A percentile compares a stretch with the other conserved stretches of the same genome.
These are phyloP conservation scores for Cyclotella choctawhatcheeana DNA, from an alignment of 108 stramenopile genomes.

Conservation along the genomic window DNA sequence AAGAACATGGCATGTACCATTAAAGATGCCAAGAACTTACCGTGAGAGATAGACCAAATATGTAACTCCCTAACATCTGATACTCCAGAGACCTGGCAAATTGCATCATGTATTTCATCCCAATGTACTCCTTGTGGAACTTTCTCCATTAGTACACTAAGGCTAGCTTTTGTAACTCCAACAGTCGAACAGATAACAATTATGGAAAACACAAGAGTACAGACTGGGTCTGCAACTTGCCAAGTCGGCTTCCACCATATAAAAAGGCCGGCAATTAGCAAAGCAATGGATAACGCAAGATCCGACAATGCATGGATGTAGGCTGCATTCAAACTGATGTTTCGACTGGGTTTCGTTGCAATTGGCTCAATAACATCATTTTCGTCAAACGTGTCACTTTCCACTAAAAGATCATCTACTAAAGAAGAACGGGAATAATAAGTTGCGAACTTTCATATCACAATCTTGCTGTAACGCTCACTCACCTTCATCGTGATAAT, in stretches of 20 bases:
- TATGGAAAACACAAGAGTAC: constrained; percentile 90
- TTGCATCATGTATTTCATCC: constrained; percentile 60
- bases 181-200: constrained; percentile 88
- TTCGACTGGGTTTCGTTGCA: constrained; percentile 39
- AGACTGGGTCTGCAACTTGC: constrained; percentile 91
- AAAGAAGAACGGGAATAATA: too few relatives aligned
- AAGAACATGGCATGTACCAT: too few relatives aligned
- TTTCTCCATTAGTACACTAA: constrained; percentile 89
- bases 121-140: constrained; percentile 83
- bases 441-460: too few relatives aligned
- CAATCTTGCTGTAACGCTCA: too few relatives aligned
- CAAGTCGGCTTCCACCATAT: constrained; percentile 90
- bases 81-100: constrained; percentile 66
- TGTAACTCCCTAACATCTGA: constrained; percentile 90
- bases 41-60: constrained; percentile 88
- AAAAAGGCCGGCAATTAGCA: constrained; percentile 89
- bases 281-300: constrained; percentile 92
- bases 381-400: too few relatives aligned
- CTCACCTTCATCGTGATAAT: too few relatives aligned
- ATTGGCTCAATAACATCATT: constrained; percentile 2
- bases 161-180: constrained; percentile 64
- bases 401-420: too few relatives aligned
- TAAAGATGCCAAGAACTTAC: too few relatives aligned
- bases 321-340: constrained; percentile 92
- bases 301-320: constrained; percentile 95